Evolutionary conservation across 495 filamentous ascomycete species (phyloP).

Genomic region (Aspergillus ellipticus): DNA sequence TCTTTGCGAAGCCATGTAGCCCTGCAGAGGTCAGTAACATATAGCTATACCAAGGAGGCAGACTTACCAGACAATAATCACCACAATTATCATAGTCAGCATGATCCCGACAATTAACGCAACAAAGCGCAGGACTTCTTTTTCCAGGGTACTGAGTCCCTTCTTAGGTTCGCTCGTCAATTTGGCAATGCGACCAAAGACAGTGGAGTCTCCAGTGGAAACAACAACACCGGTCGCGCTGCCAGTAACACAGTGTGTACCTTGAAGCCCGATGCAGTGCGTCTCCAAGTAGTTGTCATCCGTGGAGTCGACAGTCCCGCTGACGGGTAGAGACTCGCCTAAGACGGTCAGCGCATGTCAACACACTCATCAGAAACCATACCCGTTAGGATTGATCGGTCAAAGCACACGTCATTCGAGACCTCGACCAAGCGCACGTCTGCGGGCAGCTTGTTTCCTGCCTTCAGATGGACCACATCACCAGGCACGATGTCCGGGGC

Average conservation of each 20-base stretch:
- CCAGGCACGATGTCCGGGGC: constrained; percentile 61
- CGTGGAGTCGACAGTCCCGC: constrained; percentile 52
- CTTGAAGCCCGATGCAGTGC: constrained; percentile 63
- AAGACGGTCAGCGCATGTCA: not conserved
- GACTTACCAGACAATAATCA: constrained; percentile 56
- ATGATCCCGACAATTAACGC: constrained; percentile 54
- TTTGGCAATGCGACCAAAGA: constrained; percentile 63
- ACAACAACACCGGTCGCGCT: constrained; percentile 57
- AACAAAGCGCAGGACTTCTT: constrained; percentile 63
- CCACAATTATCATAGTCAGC: constrained; percentile 49
- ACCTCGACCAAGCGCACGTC: constrained; percentile 63
- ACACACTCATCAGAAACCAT: constrained; percentile 11
- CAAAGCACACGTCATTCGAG: constrained; percentile 61
- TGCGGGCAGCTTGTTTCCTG: constrained; percentile 65
- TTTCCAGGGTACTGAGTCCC: constrained; percentile 57
- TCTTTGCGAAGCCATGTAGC: constrained; percentile 54
- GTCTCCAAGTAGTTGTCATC: constrained; percentile 71
- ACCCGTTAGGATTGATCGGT: constrained; percentile 67
- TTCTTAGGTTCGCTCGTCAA: constrained; percentile 56
- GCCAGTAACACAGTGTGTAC: constrained; percentile 62
- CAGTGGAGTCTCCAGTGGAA: constrained; percentile 52
- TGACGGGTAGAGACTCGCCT: constrained; percentile 58
- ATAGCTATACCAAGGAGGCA: constrained; percentile 4
- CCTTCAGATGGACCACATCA: constrained; percentile 58
- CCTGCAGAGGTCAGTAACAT: constrained; percentile 22